Conservation (phyloP, 805 yeast species). For the Candida tallmaniae region DNA sequence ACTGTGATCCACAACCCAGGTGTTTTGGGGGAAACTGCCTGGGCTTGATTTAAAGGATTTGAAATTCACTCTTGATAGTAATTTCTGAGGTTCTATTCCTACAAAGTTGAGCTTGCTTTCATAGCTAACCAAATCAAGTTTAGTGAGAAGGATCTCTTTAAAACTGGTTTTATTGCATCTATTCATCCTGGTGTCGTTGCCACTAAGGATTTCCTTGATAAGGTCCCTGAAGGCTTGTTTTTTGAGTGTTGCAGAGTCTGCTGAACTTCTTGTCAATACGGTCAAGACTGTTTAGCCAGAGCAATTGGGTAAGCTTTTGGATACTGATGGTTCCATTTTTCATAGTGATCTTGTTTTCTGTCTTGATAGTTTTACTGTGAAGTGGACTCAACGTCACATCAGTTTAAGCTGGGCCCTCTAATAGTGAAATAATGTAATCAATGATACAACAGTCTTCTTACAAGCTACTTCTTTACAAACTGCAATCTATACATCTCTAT, state of each 20-base stretch:
- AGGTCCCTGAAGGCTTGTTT: neutral
- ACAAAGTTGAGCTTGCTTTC: too few species aligned
- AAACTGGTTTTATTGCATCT: neutral
- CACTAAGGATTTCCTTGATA: neutral
- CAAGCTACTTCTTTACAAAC: too few species aligned
- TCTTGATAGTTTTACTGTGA: too few species aligned
- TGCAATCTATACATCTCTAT: too few species aligned
- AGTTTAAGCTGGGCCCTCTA: too few species aligned
- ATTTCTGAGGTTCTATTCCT: conserved; percentile 4
- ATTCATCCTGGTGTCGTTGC: conserved; percentile 6
- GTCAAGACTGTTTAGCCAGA: neutral
- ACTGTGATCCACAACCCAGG: conserved; percentile 34
- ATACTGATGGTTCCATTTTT: neutral
- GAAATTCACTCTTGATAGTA: conserved; percentile 1
- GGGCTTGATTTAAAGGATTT: conserved; percentile 1
- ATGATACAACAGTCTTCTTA: too few species aligned
- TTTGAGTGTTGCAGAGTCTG: conserved; percentile 1
- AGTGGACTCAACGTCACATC: too few species aligned
- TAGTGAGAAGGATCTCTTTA: neutral
- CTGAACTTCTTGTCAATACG: neutral
- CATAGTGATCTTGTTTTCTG: neutral
- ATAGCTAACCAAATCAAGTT: neutral
- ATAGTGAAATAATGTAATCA: too few species aligned
- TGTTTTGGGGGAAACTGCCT: conserved; percentile 2
- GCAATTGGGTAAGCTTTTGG: neutral